These are phyloP conservation scores for Clarireedia sp. DNA, from an alignment of 2,329 filamentous ascomycete species.

Conservation along the genomic window DNA sequence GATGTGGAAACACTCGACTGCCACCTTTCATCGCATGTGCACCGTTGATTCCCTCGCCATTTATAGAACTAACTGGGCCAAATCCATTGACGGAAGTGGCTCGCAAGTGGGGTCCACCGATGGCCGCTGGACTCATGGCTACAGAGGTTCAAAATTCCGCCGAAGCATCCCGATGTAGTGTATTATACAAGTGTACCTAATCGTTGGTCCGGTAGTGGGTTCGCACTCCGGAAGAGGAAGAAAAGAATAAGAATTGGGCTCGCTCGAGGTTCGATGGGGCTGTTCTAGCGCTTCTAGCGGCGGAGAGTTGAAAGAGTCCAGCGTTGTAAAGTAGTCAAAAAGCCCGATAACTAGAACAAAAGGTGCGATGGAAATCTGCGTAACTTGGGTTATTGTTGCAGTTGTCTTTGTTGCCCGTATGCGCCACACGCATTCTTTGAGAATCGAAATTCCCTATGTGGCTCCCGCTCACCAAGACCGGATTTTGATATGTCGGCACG, in stretches of 20 bases:
- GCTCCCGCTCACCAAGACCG: not conserved
- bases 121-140: slow-evolving; percentile 28
- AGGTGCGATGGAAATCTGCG: not conserved
- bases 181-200: not conserved
- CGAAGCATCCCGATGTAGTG: slow-evolving; percentile 17
- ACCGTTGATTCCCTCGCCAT: slow-evolving; percentile 10
- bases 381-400: not conserved
- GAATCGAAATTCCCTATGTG: slow-evolving; percentile 5
- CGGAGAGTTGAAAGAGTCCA: not conserved
- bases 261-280: not conserved
- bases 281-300: not conserved
- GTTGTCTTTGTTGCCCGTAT: slow-evolving; percentile 9
- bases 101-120: slow-evolving; percentile 19
- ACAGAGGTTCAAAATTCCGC: slow-evolving; percentile 1
- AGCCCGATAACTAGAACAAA: not conserved
- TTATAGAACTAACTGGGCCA: slow-evolving; percentile 17
- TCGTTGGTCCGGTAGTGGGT: not conserved
- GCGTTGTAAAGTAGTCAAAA: not conserved
- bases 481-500: not conserved
- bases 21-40: slow-evolving; percentile 15
- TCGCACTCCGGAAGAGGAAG: not conserved
- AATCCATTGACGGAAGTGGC: slow-evolving; percentile 20
- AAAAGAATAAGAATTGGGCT: not conserved
- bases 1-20: slow-evolving; percentile 32
- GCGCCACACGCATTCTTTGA: slow-evolving; percentile 9